phyloP scores from a whole-genome alignment of 257 asterid genomes.

The Solanum pinnatisectum region DNA sequence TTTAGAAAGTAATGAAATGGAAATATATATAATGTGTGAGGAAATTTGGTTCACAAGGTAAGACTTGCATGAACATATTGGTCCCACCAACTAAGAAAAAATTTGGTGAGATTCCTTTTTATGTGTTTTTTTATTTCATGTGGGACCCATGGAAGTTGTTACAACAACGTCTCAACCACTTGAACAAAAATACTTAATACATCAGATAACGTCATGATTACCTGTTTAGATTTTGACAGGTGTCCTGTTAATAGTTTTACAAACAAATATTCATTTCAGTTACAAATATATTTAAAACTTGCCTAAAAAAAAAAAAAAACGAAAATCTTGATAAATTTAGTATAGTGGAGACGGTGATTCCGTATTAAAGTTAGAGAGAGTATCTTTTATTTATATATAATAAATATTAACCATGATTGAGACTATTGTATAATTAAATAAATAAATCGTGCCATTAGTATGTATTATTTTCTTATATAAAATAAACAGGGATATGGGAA shows the following conservation, averaged over 20 bases:
- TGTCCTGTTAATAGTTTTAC: too few species aligned
- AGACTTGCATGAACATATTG: background rate
- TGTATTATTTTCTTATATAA: too few species aligned
- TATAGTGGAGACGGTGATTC: background rate
- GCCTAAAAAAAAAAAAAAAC: background rate
- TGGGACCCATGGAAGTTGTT: background rate
- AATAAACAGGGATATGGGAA: background rate
- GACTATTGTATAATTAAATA: background rate
- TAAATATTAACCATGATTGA: background rate
- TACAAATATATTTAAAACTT: too few species aligned
- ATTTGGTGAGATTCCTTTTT: constrained; percentile 34
- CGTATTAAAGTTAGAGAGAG: background rate
- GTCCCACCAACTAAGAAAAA: constrained; percentile 19
- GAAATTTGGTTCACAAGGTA: background rate
- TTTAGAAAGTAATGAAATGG: background rate
- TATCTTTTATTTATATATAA: background rate
- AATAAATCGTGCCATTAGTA: too few species aligned
- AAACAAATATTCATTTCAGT: too few species aligned
- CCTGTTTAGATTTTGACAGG: background rate
- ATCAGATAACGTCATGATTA: background rate
- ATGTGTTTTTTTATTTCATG: background rate
- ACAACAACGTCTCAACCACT: background rate
- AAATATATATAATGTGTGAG: background rate
- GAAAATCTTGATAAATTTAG: background rate
- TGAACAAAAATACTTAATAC: background rate